Percentiles rank a stretch among this genome's conserved stretches.
Evolutionary conservation across 164 flowering plant species (phyloP).

Genomic region (Piper longum): DNA sequence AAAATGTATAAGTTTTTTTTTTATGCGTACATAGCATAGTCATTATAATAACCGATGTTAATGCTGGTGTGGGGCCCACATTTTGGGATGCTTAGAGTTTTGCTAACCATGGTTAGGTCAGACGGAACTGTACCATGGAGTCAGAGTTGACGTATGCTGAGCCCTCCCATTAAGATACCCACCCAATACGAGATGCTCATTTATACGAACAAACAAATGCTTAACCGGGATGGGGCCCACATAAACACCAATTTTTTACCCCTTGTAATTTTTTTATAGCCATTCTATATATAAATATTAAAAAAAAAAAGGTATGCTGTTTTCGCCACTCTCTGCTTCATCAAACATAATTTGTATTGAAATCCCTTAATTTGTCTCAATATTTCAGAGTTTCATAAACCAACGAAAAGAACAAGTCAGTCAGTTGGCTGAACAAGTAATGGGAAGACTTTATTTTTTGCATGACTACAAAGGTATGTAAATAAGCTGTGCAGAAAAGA

Average conservation of each 20-base stretch:
- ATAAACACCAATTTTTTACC: no score
- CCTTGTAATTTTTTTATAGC: neutral
- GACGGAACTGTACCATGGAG: constrained; percentile 4
- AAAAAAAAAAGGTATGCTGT: neutral
- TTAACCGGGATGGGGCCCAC: neutral
- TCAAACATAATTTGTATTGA: neutral
- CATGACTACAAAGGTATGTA: no score
- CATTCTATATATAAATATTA: neutral
- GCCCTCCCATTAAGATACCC: constrained; percentile 11
- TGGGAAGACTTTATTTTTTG: no score
- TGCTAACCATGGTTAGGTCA: constrained; percentile 2
- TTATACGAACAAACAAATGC: neutral
- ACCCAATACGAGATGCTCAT: neutral
- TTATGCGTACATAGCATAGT: no score
- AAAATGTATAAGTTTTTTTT: no score
- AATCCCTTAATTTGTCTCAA: neutral
- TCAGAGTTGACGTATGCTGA: constrained; percentile 9
- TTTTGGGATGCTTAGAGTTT: neutral
- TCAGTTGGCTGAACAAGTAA: no score
- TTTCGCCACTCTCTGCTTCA: neutral
- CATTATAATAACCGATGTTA: neutral
- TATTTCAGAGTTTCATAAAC: no score
- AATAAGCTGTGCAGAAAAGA: no score
- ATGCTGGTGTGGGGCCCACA: constrained; percentile 7
- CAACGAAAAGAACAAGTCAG: no score